Evolutionary conservation across 192 early-diverging fungal genomes (phyloP).

Genomic region (Backusella sp.): DNA sequence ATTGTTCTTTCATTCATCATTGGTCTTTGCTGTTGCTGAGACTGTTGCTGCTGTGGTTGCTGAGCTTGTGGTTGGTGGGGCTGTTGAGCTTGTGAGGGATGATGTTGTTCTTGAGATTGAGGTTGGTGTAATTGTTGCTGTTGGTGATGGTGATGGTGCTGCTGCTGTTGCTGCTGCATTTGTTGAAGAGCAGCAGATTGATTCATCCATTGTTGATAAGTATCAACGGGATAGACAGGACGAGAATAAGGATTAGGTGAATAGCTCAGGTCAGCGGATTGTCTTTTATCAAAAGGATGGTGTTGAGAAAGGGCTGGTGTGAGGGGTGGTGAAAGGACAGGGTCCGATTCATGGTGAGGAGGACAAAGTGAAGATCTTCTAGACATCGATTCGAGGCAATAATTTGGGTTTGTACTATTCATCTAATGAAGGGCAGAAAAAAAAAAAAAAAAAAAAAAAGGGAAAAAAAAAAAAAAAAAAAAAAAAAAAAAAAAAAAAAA

Average conservation of each 20-base stretch:
- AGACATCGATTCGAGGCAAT: slow-evolving; percentile 20
- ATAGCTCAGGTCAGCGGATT: slow-evolving; percentile 5
- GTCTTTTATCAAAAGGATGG: slow-evolving; percentile 23
- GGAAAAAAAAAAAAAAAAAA: not conserved
- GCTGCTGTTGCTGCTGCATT: slow-evolving; percentile 3
- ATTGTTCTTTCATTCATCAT: slow-evolving; percentile 4
- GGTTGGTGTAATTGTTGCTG: slow-evolving; percentile 4
- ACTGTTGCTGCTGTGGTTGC: not conserved
- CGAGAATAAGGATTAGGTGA: slow-evolving; percentile 9
- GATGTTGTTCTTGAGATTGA: not conserved
- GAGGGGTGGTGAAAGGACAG: slow-evolving; percentile 28
- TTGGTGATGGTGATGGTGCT: not conserved
- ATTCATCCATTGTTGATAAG: slow-evolving; percentile 18
- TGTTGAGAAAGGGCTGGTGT: slow-evolving; percentile 27
- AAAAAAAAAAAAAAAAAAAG: not conserved
- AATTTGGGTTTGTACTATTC: no score
- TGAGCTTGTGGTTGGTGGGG: not conserved
- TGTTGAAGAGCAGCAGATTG: slow-evolving; percentile 15
- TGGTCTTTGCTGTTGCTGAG: not conserved
- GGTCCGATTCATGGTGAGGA: slow-evolving; percentile 15
- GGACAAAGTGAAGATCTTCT: slow-evolving; percentile 16
- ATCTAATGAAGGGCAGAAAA: no score
- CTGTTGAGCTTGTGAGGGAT: not conserved
- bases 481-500: no score
- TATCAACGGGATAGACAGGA: slow-evolving; percentile 5